Evolutionary conservation across 2,329 filamentous ascomycete species (phyloP).

Genomic region (Beauveria scarabaeidicola): DNA sequence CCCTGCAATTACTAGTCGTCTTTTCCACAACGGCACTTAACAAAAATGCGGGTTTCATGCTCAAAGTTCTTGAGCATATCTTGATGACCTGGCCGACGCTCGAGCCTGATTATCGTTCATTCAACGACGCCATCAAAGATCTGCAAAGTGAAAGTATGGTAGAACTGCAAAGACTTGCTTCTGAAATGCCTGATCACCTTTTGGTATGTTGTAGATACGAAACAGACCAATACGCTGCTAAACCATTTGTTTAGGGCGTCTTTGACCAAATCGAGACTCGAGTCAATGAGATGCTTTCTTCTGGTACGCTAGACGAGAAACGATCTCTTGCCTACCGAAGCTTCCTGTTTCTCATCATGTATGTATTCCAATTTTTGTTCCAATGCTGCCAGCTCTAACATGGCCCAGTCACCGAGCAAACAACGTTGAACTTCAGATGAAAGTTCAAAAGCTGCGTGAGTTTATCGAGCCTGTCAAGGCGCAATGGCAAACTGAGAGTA

Average conservation of each 20-base stretch:
- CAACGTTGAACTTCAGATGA: conserved; percentile 60
- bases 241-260: conserved; percentile 47
- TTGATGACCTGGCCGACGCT: conserved; percentile 72
- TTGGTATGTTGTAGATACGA: conserved; percentile 41
- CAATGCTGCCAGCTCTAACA: conserved; percentile 10
- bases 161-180: conserved; percentile 80
- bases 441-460: conserved; percentile 61
- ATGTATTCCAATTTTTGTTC: conserved; percentile 20
- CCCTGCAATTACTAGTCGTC: conserved; percentile 73
- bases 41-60: conserved; percentile 69
- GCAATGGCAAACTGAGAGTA: conserved; percentile 65
- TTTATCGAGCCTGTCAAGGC: conserved; percentile 78
- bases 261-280: conserved; percentile 81
- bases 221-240: conserved; percentile 10
- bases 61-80: conserved; percentile 86
- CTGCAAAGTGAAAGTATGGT: conserved; percentile 77
- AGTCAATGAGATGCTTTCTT: conserved; percentile 69
- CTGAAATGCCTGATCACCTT: conserved; percentile 86
- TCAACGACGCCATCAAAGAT: conserved; percentile 84
- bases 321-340: conserved; percentile 79
- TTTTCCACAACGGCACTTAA: conserved; percentile 76
- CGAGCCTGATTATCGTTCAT: conserved; percentile 60
- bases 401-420: conserved; percentile 63
- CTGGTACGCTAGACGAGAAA: conserved; percentile 69
- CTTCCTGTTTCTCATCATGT: conserved; percentile 89